Percentiles rank a stretch among this genome's conserved stretches.
phyloP scores from a whole-genome alignment of 306 rosid species.

The Psophocarpus tetragonolobus region DNA sequence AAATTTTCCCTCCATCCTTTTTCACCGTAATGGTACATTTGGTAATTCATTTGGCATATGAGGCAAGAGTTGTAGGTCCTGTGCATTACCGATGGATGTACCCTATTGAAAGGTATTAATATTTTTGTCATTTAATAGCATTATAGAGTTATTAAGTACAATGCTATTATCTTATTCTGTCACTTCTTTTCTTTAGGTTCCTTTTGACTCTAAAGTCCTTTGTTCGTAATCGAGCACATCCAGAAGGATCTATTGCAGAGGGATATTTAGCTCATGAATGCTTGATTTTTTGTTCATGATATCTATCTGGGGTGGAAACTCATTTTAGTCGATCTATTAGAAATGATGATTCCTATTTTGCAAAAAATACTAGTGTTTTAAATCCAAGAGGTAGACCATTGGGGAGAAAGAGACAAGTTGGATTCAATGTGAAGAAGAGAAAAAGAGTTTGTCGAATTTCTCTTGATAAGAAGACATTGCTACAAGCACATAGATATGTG shows the following conservation, averaged over 20 bases:
- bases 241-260: too few relatives aligned
- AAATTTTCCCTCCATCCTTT: neutral
- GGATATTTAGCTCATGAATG: neutral
- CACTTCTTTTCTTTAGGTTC: too few relatives aligned
- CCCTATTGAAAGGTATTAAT: too few relatives aligned
- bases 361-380: neutral
- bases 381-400: neutral
- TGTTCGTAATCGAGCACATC: too few relatives aligned
- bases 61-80: too few relatives aligned
- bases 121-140: too few relatives aligned
- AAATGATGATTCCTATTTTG: too few relatives aligned
- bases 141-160: too few relatives aligned
- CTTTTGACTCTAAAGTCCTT: too few relatives aligned
- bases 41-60: too few relatives aligned
- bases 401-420: neutral
- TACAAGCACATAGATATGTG: neutral
- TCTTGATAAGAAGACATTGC: neutral
- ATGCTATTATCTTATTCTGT: neutral
- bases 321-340: neutral
- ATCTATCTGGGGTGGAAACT: neutral
- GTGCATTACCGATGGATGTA: too few relatives aligned
- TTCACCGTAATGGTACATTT: neutral
- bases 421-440: neutral
- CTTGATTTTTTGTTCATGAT: neutral
- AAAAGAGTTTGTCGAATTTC: neutral